Evolutionary conservation across 345 rosid species (phyloP).

Genomic region (Cardamine occulta): DNA sequence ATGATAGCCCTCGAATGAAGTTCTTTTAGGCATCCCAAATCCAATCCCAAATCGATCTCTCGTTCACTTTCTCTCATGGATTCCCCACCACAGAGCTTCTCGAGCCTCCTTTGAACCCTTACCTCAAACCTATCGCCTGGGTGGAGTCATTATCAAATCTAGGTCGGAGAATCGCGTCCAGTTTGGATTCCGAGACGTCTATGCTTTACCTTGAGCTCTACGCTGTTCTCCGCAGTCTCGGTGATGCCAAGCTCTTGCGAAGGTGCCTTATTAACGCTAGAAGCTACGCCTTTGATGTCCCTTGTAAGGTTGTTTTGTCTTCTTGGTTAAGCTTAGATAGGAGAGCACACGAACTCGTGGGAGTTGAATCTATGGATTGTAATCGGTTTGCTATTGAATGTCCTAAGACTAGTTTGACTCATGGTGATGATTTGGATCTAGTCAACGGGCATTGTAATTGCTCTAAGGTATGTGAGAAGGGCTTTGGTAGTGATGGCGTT

Average conservation of each 20-base stretch:
- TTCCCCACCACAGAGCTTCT: conserved; percentile 68
- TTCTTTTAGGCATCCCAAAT: conserved; percentile 49
- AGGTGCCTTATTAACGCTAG: conserved; percentile 73
- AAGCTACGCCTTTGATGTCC: conserved; percentile 67
- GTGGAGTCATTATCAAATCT: conserved; percentile 70
- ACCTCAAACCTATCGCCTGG: conserved; percentile 65
- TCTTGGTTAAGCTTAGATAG: conserved; percentile 88
- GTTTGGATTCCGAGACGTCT: conserved; percentile 49
- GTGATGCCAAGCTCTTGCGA: conserved; percentile 79
- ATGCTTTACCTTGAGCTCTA: conserved; percentile 67
- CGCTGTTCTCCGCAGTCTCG: conserved; percentile 60
- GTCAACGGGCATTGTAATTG: conserved; percentile 55
- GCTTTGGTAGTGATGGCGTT: conserved; percentile 21
- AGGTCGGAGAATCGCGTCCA: conserved; percentile 58
- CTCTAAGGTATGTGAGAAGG: conserved; percentile 24
- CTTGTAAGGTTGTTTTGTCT: conserved; percentile 74
- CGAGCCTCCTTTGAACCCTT: conserved; percentile 75
- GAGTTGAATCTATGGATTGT: conserved; percentile 61
- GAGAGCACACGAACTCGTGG: conserved; percentile 72
- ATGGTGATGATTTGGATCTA: conserved; percentile 53
- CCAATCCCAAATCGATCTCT: conserved; percentile 48
- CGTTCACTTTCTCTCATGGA: conserved; percentile 59
- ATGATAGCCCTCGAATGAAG: conserved; percentile 44
- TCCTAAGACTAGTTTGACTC: conserved; percentile 55
- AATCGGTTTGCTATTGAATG: conserved; percentile 62